phyloP scores from a whole-genome alignment of 2,329 filamentous ascomycete genomes.

The Curvularia hawaiiensis region DNA sequence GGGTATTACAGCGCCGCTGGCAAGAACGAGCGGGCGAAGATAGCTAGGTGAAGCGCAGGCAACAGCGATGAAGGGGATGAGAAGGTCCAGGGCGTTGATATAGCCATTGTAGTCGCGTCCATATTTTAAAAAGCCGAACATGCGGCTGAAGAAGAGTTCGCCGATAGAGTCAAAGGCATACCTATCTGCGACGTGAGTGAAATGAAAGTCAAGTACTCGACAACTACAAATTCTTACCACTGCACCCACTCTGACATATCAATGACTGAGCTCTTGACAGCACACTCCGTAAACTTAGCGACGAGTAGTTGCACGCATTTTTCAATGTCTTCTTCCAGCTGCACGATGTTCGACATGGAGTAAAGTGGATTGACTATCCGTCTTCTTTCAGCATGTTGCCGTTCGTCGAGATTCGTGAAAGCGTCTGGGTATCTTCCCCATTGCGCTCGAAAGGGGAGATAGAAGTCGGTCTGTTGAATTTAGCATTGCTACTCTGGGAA shows the following conservation, averaged over 20 bases:
- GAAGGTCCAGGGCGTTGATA: background rate
- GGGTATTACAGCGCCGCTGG: background rate
- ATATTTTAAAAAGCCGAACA: conserved; percentile 6
- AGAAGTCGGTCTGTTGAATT: conserved; percentile 7
- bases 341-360: conserved; percentile 10
- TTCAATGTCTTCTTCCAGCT: conserved; percentile 5
- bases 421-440: conserved; percentile 9
- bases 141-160: conserved; percentile 13
- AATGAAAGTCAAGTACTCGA: too few relatives aligned
- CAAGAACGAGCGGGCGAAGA: background rate
- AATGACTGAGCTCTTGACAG: background rate
- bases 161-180: conserved; percentile 16
- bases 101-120: background rate
- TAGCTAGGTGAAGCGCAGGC: background rate
- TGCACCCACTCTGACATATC: conserved; percentile 6
- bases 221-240: background rate
- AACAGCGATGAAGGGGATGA: background rate
- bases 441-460: conserved; percentile 4
- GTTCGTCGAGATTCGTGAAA: conserved; percentile 11
- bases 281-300: background rate
- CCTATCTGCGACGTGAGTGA: background rate
- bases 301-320: background rate
- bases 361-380: conserved; percentile 14
- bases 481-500: background rate
- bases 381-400: conserved; percentile 6